A percentile compares a stretch with the other conserved stretches of the same genome.
Evolutionary conservation across 805 yeast genomes (phyloP).

Genomic region (Candida ficus): DNA sequence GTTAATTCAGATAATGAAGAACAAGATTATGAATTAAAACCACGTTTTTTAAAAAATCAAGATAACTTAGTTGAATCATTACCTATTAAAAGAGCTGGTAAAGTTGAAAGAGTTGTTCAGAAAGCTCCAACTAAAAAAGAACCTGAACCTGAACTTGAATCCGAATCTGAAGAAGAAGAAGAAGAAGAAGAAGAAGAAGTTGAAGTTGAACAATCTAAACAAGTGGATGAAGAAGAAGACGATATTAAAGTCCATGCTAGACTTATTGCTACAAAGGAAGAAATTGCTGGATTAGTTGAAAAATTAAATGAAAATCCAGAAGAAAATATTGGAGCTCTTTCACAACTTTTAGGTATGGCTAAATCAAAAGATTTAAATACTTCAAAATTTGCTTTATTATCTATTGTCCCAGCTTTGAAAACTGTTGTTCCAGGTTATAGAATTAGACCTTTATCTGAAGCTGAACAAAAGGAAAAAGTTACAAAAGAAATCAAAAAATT

Average conservation of each 20-base stretch:
- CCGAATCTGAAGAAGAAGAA: conserved; percentile 25
- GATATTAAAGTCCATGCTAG: too few species aligned
- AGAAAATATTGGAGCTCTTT: conserved; percentile 61
- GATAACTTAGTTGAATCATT: conserved; percentile 56
- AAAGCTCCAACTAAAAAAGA: conserved; percentile 16
- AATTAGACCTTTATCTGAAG: conserved; percentile 76
- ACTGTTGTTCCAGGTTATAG: conserved; percentile 83
- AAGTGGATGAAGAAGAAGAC: conserved; percentile 17
- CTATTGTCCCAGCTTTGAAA: conserved; percentile 81
- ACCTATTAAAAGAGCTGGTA: conserved; percentile 79
- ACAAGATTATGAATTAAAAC: conserved; percentile 70
- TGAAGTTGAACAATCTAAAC: conserved; percentile 28
- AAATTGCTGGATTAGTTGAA: conserved; percentile 77
- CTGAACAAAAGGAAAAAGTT: conserved; percentile 77
- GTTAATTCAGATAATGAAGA: conserved; percentile 62
- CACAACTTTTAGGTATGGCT: conserved; percentile 67
- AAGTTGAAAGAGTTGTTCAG: conserved; percentile 59
- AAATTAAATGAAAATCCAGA: conserved; percentile 84
- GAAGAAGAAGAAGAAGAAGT: conserved; percentile 24
- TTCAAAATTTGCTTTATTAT: conserved; percentile 64
- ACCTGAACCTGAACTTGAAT: conserved; percentile 16
- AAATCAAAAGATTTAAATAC: conserved; percentile 61
- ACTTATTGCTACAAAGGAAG: conserved; percentile 67
- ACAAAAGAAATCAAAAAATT: conserved; percentile 74
- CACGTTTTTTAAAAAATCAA: conserved; percentile 49